Conservation (phyloP, 805 yeast species). For the Lachancea mirantina region DNA sequence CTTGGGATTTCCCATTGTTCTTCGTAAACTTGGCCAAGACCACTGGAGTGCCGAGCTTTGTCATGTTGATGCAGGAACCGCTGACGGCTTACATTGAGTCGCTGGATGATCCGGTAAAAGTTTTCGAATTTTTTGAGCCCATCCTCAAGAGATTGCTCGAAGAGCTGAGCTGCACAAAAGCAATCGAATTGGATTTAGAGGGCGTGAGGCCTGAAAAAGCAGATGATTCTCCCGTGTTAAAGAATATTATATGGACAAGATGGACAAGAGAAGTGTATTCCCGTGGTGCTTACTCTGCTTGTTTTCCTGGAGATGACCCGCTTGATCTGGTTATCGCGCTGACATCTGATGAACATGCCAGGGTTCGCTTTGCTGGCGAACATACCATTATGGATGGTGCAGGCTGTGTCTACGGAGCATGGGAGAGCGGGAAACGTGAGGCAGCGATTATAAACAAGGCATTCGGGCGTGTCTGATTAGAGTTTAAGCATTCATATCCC, state of each 20-base stretch:
- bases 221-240: slow-evolving; percentile 30
- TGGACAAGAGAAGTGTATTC: slow-evolving; percentile 81
- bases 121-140: slow-evolving; percentile 57
- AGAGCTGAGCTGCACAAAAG: slow-evolving; percentile 12
- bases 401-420: slow-evolving; percentile 91
- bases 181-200: slow-evolving; percentile 10
- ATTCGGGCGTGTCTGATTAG: background rate
- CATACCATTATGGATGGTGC: slow-evolving; percentile 82
- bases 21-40: slow-evolving; percentile 53
- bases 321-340: slow-evolving; percentile 54
- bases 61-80: slow-evolving; percentile 66
- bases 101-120: slow-evolving; percentile 39
- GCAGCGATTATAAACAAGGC: slow-evolving; percentile 34
- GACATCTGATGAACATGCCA: slow-evolving; percentile 46
- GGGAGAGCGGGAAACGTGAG: slow-evolving; percentile 63
- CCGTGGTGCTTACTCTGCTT: slow-evolving; percentile 76
- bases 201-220: background rate
- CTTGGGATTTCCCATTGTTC: slow-evolving; percentile 54
- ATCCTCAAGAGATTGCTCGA: slow-evolving; percentile 25
- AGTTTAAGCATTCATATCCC: no score
- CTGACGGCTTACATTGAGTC: slow-evolving; percentile 53
- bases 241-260: slow-evolving; percentile 43
- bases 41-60: slow-evolving; percentile 45
- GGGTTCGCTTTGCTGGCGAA: slow-evolving; percentile 81
- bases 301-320: slow-evolving; percentile 64